Evolutionary conservation across 148 eudicot genomes (phyloP).

Genomic region (Silene conica): DNA sequence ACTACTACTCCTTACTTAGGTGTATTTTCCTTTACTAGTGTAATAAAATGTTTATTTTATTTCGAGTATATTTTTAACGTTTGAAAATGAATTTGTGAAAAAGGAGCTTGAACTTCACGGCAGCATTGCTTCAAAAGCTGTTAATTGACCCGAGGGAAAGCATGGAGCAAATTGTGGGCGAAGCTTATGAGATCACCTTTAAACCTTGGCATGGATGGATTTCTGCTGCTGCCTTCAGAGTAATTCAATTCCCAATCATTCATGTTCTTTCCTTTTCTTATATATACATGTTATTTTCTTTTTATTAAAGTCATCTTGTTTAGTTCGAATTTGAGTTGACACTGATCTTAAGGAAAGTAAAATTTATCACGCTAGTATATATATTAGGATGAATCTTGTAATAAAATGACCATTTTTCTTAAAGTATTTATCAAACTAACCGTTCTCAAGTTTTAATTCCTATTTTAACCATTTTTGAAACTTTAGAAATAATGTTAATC

Average conservation of each 20-base stretch:
- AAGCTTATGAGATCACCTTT: constrained; percentile 57
- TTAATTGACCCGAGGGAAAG: constrained; percentile 39
- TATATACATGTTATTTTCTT: not conserved
- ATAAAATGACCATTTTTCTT: too few species aligned
- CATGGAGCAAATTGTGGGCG: constrained; percentile 65
- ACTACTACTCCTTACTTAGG: too few species aligned
- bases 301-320: too few species aligned
- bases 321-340: not conserved
- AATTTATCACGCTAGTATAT: not conserved
- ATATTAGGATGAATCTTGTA: too few species aligned
- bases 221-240: constrained; percentile 72
- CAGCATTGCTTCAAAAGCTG: constrained; percentile 44
- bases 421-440: too few species aligned
- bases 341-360: not conserved
- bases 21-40: too few species aligned
- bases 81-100: too few species aligned
- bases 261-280: not conserved
- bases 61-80: too few species aligned
- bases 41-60: too few species aligned
- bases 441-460: too few species aligned
- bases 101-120: constrained; percentile 28
- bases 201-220: constrained; percentile 99
- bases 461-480: too few species aligned
- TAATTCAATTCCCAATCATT: constrained; percentile 14
- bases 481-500: too few species aligned